These are phyloP conservation scores for Karstenula rhodostoma DNA, from an alignment of 2,329 filamentous ascomycete genomes.

Conservation along the genomic window DNA sequence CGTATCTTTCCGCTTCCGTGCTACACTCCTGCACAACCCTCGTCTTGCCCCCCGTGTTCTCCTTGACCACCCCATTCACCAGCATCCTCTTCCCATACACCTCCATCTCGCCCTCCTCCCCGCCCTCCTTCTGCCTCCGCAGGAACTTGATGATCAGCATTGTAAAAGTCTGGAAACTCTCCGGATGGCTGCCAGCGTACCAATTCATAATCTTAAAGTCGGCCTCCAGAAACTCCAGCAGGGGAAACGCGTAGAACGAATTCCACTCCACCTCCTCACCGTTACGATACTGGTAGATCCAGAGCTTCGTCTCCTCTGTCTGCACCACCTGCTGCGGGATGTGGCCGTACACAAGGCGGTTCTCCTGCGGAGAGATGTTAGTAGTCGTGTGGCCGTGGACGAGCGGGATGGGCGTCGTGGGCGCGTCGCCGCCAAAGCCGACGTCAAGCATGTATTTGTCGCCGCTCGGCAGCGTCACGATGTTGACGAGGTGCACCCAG, in stretches of 20 bases:
- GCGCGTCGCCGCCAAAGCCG: slow-evolving; percentile 70
- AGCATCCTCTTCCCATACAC: slow-evolving; percentile 50
- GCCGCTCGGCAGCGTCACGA: slow-evolving; percentile 62
- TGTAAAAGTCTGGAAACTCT: slow-evolving; percentile 42
- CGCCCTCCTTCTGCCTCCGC: slow-evolving; percentile 36
- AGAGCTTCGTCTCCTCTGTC: slow-evolving; percentile 56
- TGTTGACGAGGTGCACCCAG: slow-evolving; percentile 68
- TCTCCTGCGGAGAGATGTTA: slow-evolving; percentile 64
- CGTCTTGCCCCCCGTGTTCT: slow-evolving; percentile 53
- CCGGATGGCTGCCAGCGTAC: slow-evolving; percentile 42
- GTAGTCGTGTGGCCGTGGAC: slow-evolving; percentile 49
- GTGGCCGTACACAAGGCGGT: slow-evolving; percentile 61
- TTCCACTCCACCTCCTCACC: slow-evolving; percentile 48
- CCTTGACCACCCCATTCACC: slow-evolving; percentile 54
- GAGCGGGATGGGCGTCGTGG: slow-evolving; percentile 66
- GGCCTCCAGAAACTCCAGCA: slow-evolving; percentile 49
- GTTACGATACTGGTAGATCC: slow-evolving; percentile 69
- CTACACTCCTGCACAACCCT: slow-evolving; percentile 47
- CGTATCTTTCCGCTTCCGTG: slow-evolving; percentile 50
- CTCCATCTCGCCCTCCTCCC: slow-evolving; percentile 33
- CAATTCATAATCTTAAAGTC: slow-evolving; percentile 54
- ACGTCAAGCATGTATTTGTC: slow-evolving; percentile 66
- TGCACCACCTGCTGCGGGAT: slow-evolving; percentile 56
- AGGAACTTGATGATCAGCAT: slow-evolving; percentile 52
- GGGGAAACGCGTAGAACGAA: slow-evolving; percentile 53